Evolutionary conservation across 2,329 filamentous ascomycete species (phyloP), one percentile per base, ranked within the genome.

Genomic region (Sporothrix luriei): DNA sequence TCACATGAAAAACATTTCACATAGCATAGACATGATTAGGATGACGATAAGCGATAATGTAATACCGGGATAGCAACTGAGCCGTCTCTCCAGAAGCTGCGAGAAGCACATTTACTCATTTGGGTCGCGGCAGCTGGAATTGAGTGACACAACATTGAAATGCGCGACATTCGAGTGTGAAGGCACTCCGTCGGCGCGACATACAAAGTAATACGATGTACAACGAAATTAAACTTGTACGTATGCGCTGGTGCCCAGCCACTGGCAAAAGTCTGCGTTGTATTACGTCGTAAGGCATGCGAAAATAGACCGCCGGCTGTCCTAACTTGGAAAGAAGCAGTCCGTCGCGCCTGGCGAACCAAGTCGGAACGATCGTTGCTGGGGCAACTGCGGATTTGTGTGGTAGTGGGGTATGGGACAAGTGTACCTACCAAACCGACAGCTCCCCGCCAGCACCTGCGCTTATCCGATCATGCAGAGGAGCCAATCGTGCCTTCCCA

Each of bases 281-380:
- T n/a, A n/a, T n/a, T n/a, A n/a, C n/a, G n/a, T n/a, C n/a, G n/a
- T n/a, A 26, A 46, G 57, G 57, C 57, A 61, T 61, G 55, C 33
- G 40, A n/a, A 11, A 61, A 61, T 43, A 24, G 24, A 33, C 33
- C n/a, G 43, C 14, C 33, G 52, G 2, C 33, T n/a, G 33, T 57
- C 59, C 57, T 49, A 64, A 49, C 49, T 64, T 64, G 61, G 59
- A 46, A 64, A 64, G 43, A 19, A 49, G 43, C 14, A 43, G 40
- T 10, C 59, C n/a, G 26, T 33, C 62, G 19, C 62, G 51, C 43
- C 24, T 54, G 29, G 51, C 10, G 21, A 26, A 57, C 33, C 61
- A 7, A 33, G 61, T 0, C n/a, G 26, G 24, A 29, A 10, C 51
- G 72, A 72, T 71, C 71, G 75, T 76, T 76, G 74, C 75, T 72